A percentile compares a stretch with the other conserved stretches of the same genome.
These are phyloP conservation scores for Rosa multiflora DNA, from an alignment of 306 rosid genomes.

Conservation along the genomic window DNA sequence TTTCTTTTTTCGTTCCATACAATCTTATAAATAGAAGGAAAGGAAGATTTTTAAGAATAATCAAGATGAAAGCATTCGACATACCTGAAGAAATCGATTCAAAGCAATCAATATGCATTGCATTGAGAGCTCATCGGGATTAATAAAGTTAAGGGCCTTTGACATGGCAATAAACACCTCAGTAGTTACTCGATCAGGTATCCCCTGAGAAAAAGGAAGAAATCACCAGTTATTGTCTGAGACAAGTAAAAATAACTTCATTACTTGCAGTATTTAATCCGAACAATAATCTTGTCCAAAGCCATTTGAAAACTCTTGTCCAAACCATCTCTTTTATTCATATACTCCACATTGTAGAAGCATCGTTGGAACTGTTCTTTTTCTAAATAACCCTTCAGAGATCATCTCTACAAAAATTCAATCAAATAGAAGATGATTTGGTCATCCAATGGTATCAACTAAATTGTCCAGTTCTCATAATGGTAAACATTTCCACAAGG, in stretches of 20 bases:
- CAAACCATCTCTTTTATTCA: not conserved
- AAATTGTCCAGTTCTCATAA: not conserved
- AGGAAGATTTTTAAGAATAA: not conserved
- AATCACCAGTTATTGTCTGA: slow-evolving; percentile 19
- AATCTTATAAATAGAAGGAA: not conserved
- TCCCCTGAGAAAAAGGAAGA: slow-evolving; percentile 53
- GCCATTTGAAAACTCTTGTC: not conserved
- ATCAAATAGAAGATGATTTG: not conserved
- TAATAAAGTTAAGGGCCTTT: slow-evolving; percentile 95
- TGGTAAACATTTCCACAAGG: not conserved
- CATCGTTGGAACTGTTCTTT: not conserved
- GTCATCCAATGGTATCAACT: not conserved
- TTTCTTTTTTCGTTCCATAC: not conserved
- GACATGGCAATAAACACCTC: slow-evolving; percentile 99
- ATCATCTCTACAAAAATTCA: not conserved
- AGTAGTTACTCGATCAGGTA: slow-evolving; percentile 92
- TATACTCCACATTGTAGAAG: not conserved
- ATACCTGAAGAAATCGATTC: slow-evolving; percentile 96
- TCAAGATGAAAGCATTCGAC: slow-evolving; percentile 23
- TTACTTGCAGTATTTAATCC: not conserved
- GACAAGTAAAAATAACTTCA: slow-evolving; percentile 1
- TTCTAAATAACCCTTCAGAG: not conserved
- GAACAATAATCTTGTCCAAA: not conserved
- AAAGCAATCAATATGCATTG: slow-evolving; percentile 96
- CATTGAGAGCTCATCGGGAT: slow-evolving; percentile 99